A percentile compares a stretch with the other conserved stretches of the same genome.
Evolutionary conservation across 768 basidiomycete species (phyloP).

Genomic region (Vararia minispora): DNA sequence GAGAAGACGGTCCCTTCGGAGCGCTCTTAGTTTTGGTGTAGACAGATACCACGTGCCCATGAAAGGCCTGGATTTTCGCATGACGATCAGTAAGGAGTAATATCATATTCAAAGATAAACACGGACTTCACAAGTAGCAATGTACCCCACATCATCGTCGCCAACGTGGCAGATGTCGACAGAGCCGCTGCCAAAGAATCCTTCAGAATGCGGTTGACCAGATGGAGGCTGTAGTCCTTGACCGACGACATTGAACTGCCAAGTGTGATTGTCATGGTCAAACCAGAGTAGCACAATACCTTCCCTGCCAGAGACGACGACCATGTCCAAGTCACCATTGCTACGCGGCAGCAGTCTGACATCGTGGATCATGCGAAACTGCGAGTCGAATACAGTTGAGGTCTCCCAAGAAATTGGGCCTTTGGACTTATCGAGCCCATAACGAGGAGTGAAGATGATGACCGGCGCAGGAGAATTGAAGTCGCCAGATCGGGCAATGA

Average conservation of each 20-base stretch:
- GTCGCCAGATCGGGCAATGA: conserved; percentile 10
- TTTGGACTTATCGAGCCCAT: conserved; percentile 1
- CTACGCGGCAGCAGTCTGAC: no score
- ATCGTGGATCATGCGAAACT: conserved; percentile 12
- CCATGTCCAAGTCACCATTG: conserved; percentile 7
- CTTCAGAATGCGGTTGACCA: no score
- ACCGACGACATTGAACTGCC: conserved; percentile 10
- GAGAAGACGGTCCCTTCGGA: conserved; percentile 5
- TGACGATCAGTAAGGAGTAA: no score
- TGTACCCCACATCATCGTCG: conserved; percentile 14
- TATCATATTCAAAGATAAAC: no score
- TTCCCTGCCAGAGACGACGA: conserved; percentile 13
- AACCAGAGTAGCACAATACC: conserved; percentile 13
- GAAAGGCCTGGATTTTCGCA: conserved; percentile 15
- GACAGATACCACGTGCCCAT: conserved; percentile 15
- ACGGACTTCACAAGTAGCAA: conserved; percentile 14
- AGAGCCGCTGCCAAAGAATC: conserved; percentile 12
- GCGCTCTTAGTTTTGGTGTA: conserved; percentile 11
- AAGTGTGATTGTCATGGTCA: conserved; percentile 2
- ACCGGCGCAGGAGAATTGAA: conserved; percentile 13
- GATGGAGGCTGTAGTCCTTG: conserved; percentile 1
- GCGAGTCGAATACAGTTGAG: neutral
- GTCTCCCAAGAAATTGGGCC: no score
- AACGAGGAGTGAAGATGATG: conserved; percentile 12
- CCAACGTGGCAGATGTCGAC: conserved; percentile 11